Conservation (phyloP, 225 moss, liverwort and hornwort genomes). For the Sphagnum tenellum region DNA sequence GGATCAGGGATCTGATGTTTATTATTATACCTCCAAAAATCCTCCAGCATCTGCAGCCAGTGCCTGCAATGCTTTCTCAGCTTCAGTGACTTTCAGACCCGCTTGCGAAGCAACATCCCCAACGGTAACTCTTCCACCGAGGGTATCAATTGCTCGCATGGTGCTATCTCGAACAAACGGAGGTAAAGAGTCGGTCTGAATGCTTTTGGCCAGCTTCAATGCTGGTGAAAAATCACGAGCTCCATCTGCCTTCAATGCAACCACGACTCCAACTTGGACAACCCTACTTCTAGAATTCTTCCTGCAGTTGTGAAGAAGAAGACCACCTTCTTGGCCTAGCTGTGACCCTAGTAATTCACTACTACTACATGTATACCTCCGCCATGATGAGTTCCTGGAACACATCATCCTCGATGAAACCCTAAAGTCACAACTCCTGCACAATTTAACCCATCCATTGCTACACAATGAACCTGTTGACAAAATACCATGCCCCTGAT, state of each 20-base stretch:
- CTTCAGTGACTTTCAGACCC: constrained; percentile 61
- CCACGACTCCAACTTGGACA: constrained; percentile 11
- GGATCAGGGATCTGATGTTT: not conserved
- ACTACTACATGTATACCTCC: constrained; percentile 4
- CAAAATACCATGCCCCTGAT: constrained; percentile 7
- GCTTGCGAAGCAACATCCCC: constrained; percentile 91
- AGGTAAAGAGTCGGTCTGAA: constrained; percentile 78
- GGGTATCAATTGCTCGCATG: constrained; percentile 93
- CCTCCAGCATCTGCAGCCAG: constrained; percentile 94
- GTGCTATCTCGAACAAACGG: constrained; percentile 87
- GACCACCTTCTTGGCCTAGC: constrained; percentile 10
- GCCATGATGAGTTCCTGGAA: too few species aligned
- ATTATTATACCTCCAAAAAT: constrained; percentile 59
- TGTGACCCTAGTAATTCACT: constrained; percentile 35
- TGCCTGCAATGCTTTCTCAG: constrained; percentile 63
- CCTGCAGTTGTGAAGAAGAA: constrained; percentile 8
- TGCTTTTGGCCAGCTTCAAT: constrained; percentile 44
- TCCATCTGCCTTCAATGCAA: constrained; percentile 56
- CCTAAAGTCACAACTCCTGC: constrained; percentile 27
- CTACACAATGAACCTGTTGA: constrained; percentile 9
- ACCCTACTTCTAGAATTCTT: constrained; percentile 21
- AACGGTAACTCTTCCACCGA: constrained; percentile 86
- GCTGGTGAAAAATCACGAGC: constrained; percentile 35
- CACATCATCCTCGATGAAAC: constrained; percentile 7
- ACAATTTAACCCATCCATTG: constrained; percentile 16